These are phyloP conservation scores for Verticillium isaacii DNA, from an alignment of 2,329 filamentous ascomycete species.

Conservation along the genomic window DNA sequence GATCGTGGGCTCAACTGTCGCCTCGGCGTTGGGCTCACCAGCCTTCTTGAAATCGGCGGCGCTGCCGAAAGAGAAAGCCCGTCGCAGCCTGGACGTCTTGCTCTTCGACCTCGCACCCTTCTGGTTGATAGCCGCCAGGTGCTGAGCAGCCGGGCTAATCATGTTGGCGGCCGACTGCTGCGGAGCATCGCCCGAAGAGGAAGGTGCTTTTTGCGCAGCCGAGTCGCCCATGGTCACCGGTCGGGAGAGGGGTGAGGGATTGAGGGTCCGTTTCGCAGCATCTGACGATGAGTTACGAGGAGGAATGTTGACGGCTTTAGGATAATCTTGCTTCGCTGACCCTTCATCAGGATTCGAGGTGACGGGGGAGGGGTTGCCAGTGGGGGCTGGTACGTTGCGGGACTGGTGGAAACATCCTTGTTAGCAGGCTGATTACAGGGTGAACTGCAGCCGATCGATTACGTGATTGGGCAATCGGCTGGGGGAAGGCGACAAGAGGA, in stretches of 20 bases:
- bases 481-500: conserved; percentile 5
- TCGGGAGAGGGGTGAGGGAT: conserved; percentile 70
- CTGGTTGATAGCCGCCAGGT: conserved; percentile 81
- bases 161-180: conserved; percentile 25
- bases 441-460: conserved; percentile 10
- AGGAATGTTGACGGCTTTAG: conserved; percentile 53
- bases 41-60: conserved; percentile 82
- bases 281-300: conserved; percentile 61
- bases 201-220: conserved; percentile 35
- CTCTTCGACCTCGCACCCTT: conserved; percentile 73
- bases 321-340: conserved; percentile 45
- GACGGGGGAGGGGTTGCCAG: conserved; percentile 45
- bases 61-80: conserved; percentile 96
- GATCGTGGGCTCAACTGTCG: conserved; percentile 13
- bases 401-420: conserved; percentile 44
- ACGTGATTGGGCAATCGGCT: conserved; percentile 39
- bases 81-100: conserved; percentile 79
- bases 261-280: conserved; percentile 59
- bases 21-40: conserved; percentile 34
- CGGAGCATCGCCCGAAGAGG: conserved; percentile 24
- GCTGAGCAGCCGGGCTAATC: conserved; percentile 72
- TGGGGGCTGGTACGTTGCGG: conserved; percentile 50
- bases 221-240: conserved; percentile 59
- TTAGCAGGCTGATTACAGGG: conserved; percentile 35
- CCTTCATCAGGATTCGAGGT: conserved; percentile 39